Base-by-base conservation (phyloP, 2,329 filamentous ascomycete species). In the Colletotrichum viniferum region DNA sequence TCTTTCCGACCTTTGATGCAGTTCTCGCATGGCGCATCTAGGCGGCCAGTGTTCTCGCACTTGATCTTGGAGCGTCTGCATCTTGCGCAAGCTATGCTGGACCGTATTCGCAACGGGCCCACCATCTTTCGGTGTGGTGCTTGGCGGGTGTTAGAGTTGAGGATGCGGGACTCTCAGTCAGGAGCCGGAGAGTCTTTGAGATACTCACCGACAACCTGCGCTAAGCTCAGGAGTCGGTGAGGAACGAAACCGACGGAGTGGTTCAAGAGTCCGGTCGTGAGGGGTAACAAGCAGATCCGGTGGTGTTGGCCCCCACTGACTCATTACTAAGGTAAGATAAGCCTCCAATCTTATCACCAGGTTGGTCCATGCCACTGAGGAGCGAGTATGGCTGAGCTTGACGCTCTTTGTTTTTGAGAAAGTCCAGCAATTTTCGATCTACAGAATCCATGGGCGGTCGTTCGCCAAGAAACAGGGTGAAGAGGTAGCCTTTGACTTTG, bases 41-140 rank as follows among this genome's bases (percentile, higher is more conserved):
- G 91, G 14, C 91, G 92, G 76, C 90, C 90, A 84, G 48, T 71
- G 32, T 97, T 96, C 83, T 95, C 92, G 86, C 95, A 97, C 84
- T 96, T 96, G 81, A 96, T 94, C 85, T 97, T 97, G 82, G 94
- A 95, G 79, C 92, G 91, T 73, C 94, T 90, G 82, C 94, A 96
- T 77, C 91, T 89, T 76, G 91, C 88, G 84, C 94, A 96, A 62
- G 94, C 94, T 81, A 96, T 95, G 80, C 93, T 95, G 66, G 94
- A 95, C 79, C 94, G 90, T 90, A 95, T 93, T 43, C 88, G 87
- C 7, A 38, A 21, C 38, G 32, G 85, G 83, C 72, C 86, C 85
- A 64, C 48, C 79, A 82, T 83, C 24, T 26, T 71, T 21, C n/a
- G n/a, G n/a, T 24, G 2, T 21, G 13, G 32, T 61, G 58, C 26